Evolutionary conservation across 805 yeast genomes (phyloP), one percentile per base, ranked within the genome.

Genomic region (Suhomyces sp.): DNA sequence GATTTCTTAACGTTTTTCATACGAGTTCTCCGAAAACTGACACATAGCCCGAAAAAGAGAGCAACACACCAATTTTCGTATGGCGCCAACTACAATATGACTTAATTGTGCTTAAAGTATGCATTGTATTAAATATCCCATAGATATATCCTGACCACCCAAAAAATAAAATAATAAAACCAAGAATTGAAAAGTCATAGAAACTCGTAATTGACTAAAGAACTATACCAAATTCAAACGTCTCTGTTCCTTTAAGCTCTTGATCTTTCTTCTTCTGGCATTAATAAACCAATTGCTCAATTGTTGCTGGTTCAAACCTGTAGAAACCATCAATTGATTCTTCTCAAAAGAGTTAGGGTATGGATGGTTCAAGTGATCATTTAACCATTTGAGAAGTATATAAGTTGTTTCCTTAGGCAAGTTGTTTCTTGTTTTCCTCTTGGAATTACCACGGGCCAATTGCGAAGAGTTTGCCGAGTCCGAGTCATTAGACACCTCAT

Each of bases 221-320:
- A 45, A 7, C 24, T 48, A 53, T 2, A 53, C 51, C 44, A 53
- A 45, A 22, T 53, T 53, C 46, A 56, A 52, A 19, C 57, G 37
- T 53, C 57, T 60, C 51, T 68, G 71, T 55, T 79, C 79, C 58
- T 79, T 75, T 54, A 81, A 67, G 43, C 66, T 60, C 62, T 78
- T 80, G 48, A 89, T 79, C 62, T 87, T 83, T 58, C 96, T 75
- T 61, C 96, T 77, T 60, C 96, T 80, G 17, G 93, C 96, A 64
- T 89, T 89, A 62, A 89, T 89, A 61, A 89, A 89, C 96, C 96
- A 89, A 64, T 89, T 89, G 57, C 87, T 80, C 54, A 89, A 77
- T 67, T 89, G 96, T 54, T 87, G 89, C 67, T 86, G 83, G 56
- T 89, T 86, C 63, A 89, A 76, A 0, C 94, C 93, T 0, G 96